These are phyloP conservation scores for Amniculicola lignicola DNA, from an alignment of 495 filamentous ascomycete species.

Conservation along the genomic window DNA sequence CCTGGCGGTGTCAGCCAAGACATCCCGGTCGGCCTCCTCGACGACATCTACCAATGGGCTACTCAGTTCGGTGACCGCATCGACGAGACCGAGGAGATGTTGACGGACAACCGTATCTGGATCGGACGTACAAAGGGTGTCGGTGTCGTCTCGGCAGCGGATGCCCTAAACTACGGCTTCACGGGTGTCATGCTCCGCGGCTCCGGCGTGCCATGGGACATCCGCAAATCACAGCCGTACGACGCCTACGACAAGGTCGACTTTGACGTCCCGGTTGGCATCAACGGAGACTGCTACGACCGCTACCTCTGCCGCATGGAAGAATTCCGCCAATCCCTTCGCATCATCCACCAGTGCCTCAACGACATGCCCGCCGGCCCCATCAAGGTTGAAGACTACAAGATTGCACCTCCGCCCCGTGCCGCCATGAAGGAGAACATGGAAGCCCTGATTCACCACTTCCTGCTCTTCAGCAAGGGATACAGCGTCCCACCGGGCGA, in stretches of 20 bases:
- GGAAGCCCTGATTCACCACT: constrained; percentile 99
- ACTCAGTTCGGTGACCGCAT: constrained; percentile 99
- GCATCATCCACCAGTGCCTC: constrained; percentile 97
- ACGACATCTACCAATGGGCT: constrained; percentile 99
- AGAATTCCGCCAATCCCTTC: constrained; percentile 94
- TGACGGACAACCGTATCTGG: constrained; percentile 99
- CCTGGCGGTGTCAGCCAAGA: constrained; percentile 97
- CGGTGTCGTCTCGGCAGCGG: constrained; percentile 84
- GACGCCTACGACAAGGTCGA: constrained; percentile 97
- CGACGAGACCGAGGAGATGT: constrained; percentile 97
- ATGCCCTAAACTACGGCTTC: constrained; percentile 94
- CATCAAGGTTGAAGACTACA: constrained; percentile 95
- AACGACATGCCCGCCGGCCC: constrained; percentile 98
- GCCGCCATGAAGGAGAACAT: constrained; percentile 99
- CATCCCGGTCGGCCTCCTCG: constrained; percentile 87
- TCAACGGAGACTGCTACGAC: constrained; percentile 99
- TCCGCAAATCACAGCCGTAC: constrained; percentile 92
- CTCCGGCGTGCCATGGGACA: constrained; percentile 95
- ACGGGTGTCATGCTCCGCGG: constrained; percentile 97
- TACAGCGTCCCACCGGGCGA: constrained; percentile 97
- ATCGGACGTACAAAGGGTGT: constrained; percentile 85
- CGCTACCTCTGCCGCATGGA: constrained; percentile 99
- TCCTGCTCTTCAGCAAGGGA: constrained; percentile 96
- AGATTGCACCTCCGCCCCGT: constrained; percentile 92
- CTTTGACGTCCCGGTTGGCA: constrained; percentile 94